Evolutionary conservation across 192 early-diverging fungal species (phyloP).

Genomic region (Spizellomyces sp.): DNA sequence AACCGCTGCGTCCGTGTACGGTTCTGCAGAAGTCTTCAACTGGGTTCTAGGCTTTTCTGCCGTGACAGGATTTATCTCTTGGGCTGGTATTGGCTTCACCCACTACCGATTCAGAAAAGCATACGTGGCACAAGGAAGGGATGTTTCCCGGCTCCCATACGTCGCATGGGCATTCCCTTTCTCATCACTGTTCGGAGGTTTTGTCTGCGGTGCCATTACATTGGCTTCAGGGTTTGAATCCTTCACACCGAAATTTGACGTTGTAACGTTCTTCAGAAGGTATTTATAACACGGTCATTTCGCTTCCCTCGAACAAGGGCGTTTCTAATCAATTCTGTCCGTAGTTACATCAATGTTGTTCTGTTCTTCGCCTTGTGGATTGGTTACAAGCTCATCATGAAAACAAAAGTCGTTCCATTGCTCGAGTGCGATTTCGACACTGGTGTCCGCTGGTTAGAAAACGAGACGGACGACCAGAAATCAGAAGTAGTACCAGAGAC

Average conservation of each 20-base stretch:
- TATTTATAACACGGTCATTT: no score
- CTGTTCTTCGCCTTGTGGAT: slow-evolving; percentile 68
- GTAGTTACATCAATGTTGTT: slow-evolving; percentile 58
- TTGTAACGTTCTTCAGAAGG: not conserved
- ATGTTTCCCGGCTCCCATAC: slow-evolving; percentile 39
- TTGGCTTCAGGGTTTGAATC: slow-evolving; percentile 13
- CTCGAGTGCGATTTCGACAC: slow-evolving; percentile 67
- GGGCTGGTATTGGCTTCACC: slow-evolving; percentile 44
- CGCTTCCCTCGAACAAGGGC: no score
- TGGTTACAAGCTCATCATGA: slow-evolving; percentile 62
- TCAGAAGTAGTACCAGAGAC: not conserved
- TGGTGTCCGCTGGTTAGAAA: slow-evolving; percentile 31
- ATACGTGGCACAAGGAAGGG: slow-evolving; percentile 37
- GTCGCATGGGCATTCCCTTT: slow-evolving; percentile 30
- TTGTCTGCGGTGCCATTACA: slow-evolving; percentile 23
- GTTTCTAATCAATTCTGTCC: not conserved
- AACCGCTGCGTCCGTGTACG: slow-evolving; percentile 59
- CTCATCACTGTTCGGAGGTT: slow-evolving; percentile 19
- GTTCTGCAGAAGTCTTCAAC: slow-evolving; percentile 48
- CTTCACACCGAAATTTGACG: slow-evolving; percentile 13
- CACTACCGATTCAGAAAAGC: slow-evolving; percentile 48
- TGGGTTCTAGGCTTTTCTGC: slow-evolving; percentile 43
- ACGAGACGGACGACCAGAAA: not conserved
- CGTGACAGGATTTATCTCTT: slow-evolving; percentile 38
- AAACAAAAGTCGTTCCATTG: slow-evolving; percentile 63